Percentiles rank a stretch among this genome's conserved stretches.
phyloP scores from a whole-genome alignment of 306 rosid genomes.

The Mimosa bimucronata region DNA sequence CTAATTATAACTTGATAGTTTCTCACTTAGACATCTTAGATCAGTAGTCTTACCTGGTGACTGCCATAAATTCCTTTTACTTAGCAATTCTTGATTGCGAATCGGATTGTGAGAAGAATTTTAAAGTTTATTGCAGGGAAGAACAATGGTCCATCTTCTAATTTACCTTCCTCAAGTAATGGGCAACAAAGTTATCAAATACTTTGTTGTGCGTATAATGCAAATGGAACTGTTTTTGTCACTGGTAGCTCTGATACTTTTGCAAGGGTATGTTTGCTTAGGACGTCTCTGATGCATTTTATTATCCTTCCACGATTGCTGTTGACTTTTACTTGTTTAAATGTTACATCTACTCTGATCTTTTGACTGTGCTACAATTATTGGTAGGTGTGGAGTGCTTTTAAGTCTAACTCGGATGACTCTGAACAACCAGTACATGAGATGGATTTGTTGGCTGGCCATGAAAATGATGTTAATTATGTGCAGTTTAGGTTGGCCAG shows the following conservation, averaged over 20 bases:
- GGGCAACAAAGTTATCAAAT: conserved; percentile 66
- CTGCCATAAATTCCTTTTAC: conserved; percentile 25
- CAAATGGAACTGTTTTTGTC: conserved; percentile 88
- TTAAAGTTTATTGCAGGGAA: conserved; percentile 61
- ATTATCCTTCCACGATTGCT: conserved; percentile 30
- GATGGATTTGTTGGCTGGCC: conserved; percentile 86
- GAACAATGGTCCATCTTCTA: conserved; percentile 56
- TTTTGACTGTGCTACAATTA: conserved; percentile 34
- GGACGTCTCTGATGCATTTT: conserved; percentile 35
- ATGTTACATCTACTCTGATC: conserved; percentile 40
- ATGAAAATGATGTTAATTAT: conserved; percentile 89
- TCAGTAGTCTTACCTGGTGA: conserved; percentile 38
- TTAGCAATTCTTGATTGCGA: conserved; percentile 27
- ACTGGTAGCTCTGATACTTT: conserved; percentile 90
- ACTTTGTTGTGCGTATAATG: conserved; percentile 91
- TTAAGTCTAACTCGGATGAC: conserved; percentile 59
- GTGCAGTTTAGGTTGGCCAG: conserved; percentile 85
- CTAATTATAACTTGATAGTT: neutral
- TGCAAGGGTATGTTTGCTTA: conserved; percentile 69
- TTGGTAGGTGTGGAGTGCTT: conserved; percentile 87
- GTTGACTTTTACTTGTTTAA: conserved; percentile 35
- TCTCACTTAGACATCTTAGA: conserved; percentile 37
- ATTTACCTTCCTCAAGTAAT: conserved; percentile 67
- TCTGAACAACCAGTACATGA: conserved; percentile 72
- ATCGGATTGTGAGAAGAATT: conserved; percentile 38